Base-by-base conservation (phyloP, 2,329 filamentous ascomycete genomes). In the Fusarium concolor region DNA sequence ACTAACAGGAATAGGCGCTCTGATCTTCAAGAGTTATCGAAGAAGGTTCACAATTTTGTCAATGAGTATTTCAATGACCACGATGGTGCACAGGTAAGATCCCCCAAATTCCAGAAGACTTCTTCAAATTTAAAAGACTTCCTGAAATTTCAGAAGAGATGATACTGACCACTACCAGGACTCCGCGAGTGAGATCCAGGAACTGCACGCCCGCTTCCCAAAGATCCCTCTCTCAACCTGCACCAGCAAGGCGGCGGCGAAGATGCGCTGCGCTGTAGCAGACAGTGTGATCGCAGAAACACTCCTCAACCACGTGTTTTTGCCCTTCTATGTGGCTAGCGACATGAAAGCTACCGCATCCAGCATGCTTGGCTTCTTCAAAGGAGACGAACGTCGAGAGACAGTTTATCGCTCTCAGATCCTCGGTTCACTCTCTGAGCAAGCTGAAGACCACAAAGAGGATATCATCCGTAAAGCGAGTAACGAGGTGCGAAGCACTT, bases 251-350 rank as follows among this genome's bases (percentile, higher is more conserved):
- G 53, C 69, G 0, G 71, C 75, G 0, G 65, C 68, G 1, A 72
- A 72, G 10, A 72, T 77, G 55, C 72, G 75, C 24, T 75, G 75
- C 26, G 74, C 76, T 2, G 66, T 70, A 7, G 75, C 75, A n/a
- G 73, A 77, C 9, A 67, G 67, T 5, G 62, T 77, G 18, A 56
- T 77, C 2, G 65, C 70, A 31, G 67, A 72, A 18, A 59, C 63
- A 2, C 64, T 77, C 10, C 63, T 67, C 10, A 44, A 58, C 0
- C 72, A 75, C 41, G 68, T 77, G n/a, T 76, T 77, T 45, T 65
- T 71, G 9, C 74, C 75, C 3, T 75, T 77, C n/a, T 76, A 76
- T 45, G 59, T 76, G 4, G 54, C 70, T 1, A 60, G 45, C 1
- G 66, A 68, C 3, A 33, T 53, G 31, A 67, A 69, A 3, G 35